A percentile compares a stretch with the other conserved stretches of the same genome.
phyloP scores from a whole-genome alignment of 1,284 basidiomycete genomes.

The Puccinia triticina region DNA sequence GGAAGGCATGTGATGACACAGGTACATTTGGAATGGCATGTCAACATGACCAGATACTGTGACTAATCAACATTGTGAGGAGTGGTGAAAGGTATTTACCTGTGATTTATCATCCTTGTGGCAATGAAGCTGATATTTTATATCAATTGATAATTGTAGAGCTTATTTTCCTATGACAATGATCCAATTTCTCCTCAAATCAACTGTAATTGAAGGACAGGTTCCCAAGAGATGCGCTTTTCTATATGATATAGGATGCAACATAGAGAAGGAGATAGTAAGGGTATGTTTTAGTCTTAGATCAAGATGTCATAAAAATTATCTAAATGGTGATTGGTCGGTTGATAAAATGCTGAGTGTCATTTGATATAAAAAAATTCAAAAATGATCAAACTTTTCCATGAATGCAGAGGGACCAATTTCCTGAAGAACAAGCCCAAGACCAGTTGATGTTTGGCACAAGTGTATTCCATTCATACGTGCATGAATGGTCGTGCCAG shows the following conservation, averaged over 20 bases:
- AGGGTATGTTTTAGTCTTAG: too few relatives aligned
- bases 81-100: not conserved
- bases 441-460: not conserved
- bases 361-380: too few relatives aligned
- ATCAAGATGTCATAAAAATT: too few relatives aligned
- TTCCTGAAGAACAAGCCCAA: not conserved
- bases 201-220: too few relatives aligned
- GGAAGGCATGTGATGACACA: conserved; percentile 14
- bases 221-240: not conserved
- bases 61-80: not conserved
- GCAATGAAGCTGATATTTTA: not conserved
- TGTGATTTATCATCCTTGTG: not conserved
- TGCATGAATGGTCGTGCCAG: not conserved
- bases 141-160: not conserved
- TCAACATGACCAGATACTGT: not conserved
- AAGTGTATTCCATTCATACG: not conserved
- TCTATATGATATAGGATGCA: not conserved
- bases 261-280: not conserved
- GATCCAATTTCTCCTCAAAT: too few relatives aligned
- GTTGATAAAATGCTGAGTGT: too few relatives aligned
- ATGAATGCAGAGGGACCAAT: not conserved
- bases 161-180: not conserved
- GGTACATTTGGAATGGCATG: too few relatives aligned
- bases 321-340: too few relatives aligned
- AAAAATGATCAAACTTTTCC: too few relatives aligned